phyloP scores from a whole-genome alignment of 2,329 filamentous ascomycete species.

The Verticillium isaacii region DNA sequence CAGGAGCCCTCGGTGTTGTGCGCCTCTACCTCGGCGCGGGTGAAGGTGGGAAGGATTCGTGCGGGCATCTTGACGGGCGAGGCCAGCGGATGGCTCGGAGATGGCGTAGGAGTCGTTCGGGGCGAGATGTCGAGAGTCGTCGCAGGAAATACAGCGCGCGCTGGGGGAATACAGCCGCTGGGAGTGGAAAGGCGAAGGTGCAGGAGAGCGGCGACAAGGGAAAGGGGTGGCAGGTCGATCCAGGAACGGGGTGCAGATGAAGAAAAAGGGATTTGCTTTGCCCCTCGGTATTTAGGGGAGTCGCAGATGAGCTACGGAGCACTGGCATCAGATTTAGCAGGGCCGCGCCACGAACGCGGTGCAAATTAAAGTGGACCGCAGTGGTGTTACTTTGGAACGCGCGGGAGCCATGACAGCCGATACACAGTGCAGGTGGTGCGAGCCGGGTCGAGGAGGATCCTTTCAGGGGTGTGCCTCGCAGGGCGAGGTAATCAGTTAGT shows the following conservation, averaged over 20 bases:
- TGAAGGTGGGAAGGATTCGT: slow-evolving; percentile 77
- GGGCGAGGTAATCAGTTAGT: background rate
- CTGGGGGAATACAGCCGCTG: background rate
- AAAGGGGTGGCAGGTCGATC: background rate
- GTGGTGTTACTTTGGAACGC: slow-evolving; percentile 13
- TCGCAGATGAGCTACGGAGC: background rate
- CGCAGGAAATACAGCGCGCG: background rate
- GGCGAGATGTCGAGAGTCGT: background rate
- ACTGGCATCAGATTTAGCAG: background rate
- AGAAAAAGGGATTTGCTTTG: background rate
- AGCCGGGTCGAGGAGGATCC: background rate
- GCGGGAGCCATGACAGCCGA: slow-evolving; percentile 14
- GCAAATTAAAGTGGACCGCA: background rate
- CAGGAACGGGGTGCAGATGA: background rate
- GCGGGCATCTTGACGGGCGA: slow-evolving; percentile 59
- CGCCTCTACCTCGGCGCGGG: slow-evolving; percentile 71
- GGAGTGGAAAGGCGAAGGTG: background rate
- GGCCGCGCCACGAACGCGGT: background rate
- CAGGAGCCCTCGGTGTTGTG: slow-evolving; percentile 80
- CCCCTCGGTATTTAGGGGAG: background rate
- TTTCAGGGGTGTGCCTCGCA: background rate
- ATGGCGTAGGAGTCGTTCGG: background rate
- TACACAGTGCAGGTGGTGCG: background rate
- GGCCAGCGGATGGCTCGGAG: background rate
- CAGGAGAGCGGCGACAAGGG: background rate